Conservation (phyloP, 1,284 basidiomycete species). For the Pyrrhoderma noxium region DNA sequence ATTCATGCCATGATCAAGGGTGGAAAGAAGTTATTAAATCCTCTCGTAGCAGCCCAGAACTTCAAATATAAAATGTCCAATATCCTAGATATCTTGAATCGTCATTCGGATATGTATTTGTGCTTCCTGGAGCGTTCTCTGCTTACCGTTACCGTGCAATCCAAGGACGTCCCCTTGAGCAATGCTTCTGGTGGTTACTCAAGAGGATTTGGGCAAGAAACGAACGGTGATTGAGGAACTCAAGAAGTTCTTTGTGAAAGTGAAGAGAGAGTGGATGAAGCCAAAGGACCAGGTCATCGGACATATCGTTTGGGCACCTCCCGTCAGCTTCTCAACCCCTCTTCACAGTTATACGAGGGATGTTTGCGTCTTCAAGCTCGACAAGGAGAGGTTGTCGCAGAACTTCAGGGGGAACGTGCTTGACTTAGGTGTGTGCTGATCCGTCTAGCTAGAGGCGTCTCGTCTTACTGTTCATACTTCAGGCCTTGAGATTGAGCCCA, state of each 20-base stretch:
- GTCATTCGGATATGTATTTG: constrained; percentile 92
- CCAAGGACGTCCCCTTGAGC: too few relatives aligned
- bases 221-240: constrained; percentile 18
- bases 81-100: constrained; percentile 89
- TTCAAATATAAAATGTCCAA: constrained; percentile 99
- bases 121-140: constrained; percentile 94
- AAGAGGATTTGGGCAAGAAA: not conserved
- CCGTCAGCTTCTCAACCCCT: constrained; percentile 23
- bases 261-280: constrained; percentile 11
- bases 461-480: constrained; percentile 19
- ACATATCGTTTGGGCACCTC: constrained; percentile 26
- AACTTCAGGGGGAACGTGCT: too few relatives aligned
- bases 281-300: constrained; percentile 26
- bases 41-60: constrained; percentile 91
- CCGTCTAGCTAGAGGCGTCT: too few relatives aligned
- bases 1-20: constrained; percentile 93
- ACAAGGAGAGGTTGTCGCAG: constrained; percentile 23
- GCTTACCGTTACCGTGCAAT: constrained; percentile 92
- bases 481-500: constrained; percentile 24
- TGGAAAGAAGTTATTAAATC: constrained; percentile 88
- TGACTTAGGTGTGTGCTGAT: too few relatives aligned
- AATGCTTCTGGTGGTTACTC: too few relatives aligned
- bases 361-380: constrained; percentile 26
- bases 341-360: constrained; percentile 24
- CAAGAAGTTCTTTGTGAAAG: constrained; percentile 17